Evolutionary conservation across 768 basidiomycete genomes (phyloP), one percentile per base, ranked within the genome.

Genomic region (Amyloporia xantha): DNA sequence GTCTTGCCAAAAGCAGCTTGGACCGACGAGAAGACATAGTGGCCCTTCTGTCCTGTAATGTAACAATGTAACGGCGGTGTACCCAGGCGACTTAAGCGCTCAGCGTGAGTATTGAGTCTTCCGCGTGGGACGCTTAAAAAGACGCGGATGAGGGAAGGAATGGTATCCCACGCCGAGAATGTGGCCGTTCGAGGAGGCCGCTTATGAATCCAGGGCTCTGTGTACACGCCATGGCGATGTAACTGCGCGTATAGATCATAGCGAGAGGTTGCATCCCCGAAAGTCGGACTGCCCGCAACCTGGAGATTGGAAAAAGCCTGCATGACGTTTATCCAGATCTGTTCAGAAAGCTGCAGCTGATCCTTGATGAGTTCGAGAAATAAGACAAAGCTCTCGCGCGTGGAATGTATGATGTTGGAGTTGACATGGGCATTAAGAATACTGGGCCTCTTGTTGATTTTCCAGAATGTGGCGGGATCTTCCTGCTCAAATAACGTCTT

Each of bases 181-280:
- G 44, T 30, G 4, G 57, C 55, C 1, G 28, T 36, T 11, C 19
- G 47, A 10, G 38, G 46, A 11, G 45, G n/a, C 15, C 37, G 20
- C 17, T 47, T 21, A 5, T 44, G 26, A 19, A 44, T 58, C 25
- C 56, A 51, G 0, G 46, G 30, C 19, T 63, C 62, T 3, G 69
- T 67, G 50, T 68, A 58, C 0, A 79, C 54, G 10, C 67, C 69
- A 20, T 69, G 59, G 13, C 70, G 63, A 51, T 77, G 67, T 3
- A 78, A 59, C 15, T 75, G 69, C 13, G 65, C 57, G 42, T 67
- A 73, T 42, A 81, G 59, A 36, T 81, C 78, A 48, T 79, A 75
- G 50, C 69, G 68, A 48, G 69, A 62, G 37, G 65, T 60, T 19
- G 54, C 60, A 28, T 53, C 65, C 42, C 65, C 54, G 9, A 62